phyloP scores from a whole-genome alignment of 73 alveolate species.

The Blepharisma stoltei region DNA sequence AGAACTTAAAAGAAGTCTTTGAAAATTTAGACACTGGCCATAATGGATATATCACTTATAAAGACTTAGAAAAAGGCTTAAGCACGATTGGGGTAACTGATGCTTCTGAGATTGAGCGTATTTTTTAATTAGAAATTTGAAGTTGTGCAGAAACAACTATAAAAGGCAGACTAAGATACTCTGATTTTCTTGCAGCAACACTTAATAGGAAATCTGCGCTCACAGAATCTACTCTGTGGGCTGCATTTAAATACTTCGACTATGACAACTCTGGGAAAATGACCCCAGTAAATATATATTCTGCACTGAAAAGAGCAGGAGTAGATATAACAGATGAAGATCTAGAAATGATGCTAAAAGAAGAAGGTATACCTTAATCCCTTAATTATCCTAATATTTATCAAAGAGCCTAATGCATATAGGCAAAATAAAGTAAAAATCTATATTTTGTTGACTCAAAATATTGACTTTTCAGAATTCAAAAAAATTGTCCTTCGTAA shows the following conservation, averaged over 20 bases:
- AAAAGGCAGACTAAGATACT: conserved; percentile 19
- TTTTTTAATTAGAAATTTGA: background rate
- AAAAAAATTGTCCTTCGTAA: too few species aligned
- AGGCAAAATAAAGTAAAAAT: too few species aligned
- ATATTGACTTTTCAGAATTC: too few species aligned
- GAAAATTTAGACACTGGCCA: background rate
- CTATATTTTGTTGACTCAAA: too few species aligned
- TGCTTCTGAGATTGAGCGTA: background rate
- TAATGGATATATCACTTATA: background rate
- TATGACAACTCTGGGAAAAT: background rate
- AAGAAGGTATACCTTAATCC: too few species aligned
- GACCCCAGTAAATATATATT: background rate
- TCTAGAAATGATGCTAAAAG: conserved; percentile 19
- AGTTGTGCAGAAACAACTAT: background rate
- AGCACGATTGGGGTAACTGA: background rate
- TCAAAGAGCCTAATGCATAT: too few species aligned
- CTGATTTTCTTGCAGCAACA: conserved; percentile 37
- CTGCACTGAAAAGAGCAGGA: background rate
- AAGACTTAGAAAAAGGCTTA: background rate
- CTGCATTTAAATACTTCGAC: conserved; percentile 26
- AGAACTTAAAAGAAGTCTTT: background rate
- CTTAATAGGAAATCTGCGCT: background rate
- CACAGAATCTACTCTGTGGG: conserved; percentile 20
- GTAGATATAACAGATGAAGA: conserved; percentile 4
- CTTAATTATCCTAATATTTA: too few species aligned